Evolutionary conservation across 2,329 filamentous ascomycete species (phyloP), one percentile per base, ranked within the genome.

Genomic region (Phoma sp.): DNA sequence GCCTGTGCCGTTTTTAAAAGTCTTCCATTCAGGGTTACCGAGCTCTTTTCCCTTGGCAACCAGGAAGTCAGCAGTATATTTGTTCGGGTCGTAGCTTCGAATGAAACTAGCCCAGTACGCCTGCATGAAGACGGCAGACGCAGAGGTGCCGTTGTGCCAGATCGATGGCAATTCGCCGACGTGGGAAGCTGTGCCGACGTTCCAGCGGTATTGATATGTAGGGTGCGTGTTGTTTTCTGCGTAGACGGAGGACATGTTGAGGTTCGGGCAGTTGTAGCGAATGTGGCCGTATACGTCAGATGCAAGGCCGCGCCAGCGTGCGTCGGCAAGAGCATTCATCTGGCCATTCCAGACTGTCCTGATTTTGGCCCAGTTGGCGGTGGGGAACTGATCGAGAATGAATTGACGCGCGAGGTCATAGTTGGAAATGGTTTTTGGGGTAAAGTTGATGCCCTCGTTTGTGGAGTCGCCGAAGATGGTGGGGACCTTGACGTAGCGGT

Each of bases 161-260:
- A 80, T 73, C 1, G 75, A 69, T 0, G 66, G 54, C 0, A 72
- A 61, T 59, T 77, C 77, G 1, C 70, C 72, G 1, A 79, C 69
- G 39, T 77, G 72, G 2, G 69, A 63, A 1, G 74, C 70, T 12
- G 74, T 68, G 12, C 72, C 75, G 2, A 82, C 78, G 39, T 82
- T 79, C 73, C 78, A 82, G 0, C 79, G 73, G 58, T 83, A 83
- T 39, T 78, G 77, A 77, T 80, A 83, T 6, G 76, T 74, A 1
- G 68, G 61, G 8, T 53, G 8, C 1, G 60, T 67, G 5, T 68
- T 61, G 3, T 67, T 64, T 19, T 67, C 66, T 1, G 74, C 68
- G 36, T 67, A 73, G 1, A 68, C 63, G 6, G 67, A 62, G 0
- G 78, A 71, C 43, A 82, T 76, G 39, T 73, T 72, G 39, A 80